A percentile compares a stretch with the other conserved stretches of the same genome.
Evolutionary conservation across 1,284 basidiomycete genomes (phyloP).

Genomic region (Pseudozyma hubeiensis): DNA sequence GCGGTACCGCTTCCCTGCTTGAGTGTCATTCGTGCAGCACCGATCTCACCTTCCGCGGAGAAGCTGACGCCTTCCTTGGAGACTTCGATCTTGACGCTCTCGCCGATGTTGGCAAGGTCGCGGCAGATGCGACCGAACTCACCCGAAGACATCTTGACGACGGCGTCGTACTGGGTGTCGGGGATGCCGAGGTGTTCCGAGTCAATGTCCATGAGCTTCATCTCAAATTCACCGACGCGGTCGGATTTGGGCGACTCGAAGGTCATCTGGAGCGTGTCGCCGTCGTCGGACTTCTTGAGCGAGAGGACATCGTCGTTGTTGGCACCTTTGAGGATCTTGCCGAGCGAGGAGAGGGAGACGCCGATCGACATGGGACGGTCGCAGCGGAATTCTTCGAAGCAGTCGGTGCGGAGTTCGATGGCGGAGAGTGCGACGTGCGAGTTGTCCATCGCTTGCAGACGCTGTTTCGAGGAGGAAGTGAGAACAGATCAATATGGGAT

Average conservation of each 20-base stretch:
- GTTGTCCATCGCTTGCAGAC: constrained; percentile 96
- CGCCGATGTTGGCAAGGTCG: constrained; percentile 91
- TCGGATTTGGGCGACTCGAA: constrained; percentile 93
- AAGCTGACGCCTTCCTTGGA: constrained; percentile 97
- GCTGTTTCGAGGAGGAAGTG: constrained; percentile 26
- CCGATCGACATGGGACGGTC: constrained; percentile 88
- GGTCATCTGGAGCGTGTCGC: constrained; percentile 86
- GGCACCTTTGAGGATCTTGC: constrained; percentile 96
- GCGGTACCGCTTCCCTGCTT: constrained; percentile 75
- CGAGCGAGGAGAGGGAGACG: constrained; percentile 79
- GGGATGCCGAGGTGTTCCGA: constrained; percentile 92
- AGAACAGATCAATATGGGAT: no score
- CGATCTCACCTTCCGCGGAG: constrained; percentile 90
- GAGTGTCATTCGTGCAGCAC: constrained; percentile 87
- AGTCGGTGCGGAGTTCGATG: constrained; percentile 74
- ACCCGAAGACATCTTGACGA: constrained; percentile 84
- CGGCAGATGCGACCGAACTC: constrained; percentile 94
- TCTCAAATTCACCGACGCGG: constrained; percentile 96
- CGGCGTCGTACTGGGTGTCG: constrained; percentile 97
- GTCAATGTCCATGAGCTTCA: constrained; percentile 99
- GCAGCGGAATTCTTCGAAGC: constrained; percentile 78
- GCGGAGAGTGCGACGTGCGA: constrained; percentile 97
- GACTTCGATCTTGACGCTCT: constrained; percentile 94
- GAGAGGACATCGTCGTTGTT: constrained; percentile 95
- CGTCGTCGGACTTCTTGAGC: constrained; percentile 90